Evolutionary conservation across 2,329 filamentous ascomycete species (phyloP), one percentile per base, ranked within the genome.

Genomic region (Colletotrichum gloeosporioides): DNA sequence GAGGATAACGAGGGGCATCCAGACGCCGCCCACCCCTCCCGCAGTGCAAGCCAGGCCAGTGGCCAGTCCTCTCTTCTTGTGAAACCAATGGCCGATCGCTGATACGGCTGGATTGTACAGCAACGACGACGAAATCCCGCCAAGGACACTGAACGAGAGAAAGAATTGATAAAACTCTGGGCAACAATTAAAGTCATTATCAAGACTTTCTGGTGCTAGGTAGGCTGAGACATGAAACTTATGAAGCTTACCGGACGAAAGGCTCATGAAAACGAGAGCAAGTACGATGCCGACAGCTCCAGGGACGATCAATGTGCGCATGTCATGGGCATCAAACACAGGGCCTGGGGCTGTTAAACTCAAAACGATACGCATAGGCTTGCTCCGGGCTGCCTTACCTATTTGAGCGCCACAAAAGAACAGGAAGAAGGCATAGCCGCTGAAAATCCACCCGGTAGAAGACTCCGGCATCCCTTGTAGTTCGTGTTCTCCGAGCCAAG

Each of bases 401-500:
- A 94, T 90, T 80, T 95, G 92, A 1, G 95, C 89, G 12, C 93
- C 93, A 65, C 92, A 91, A 80, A 95, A 93, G 82, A 94, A 94
- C 16, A 92, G 88, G 57, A 95, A 86, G 80, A 95, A 95, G 29
- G 91, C 88, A 79, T 94, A 95, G 69, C 94, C 85, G 78, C 92
- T 90, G 78, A 95, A 94, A 75, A 96, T 94, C 94, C 94, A 95
- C 1, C 92, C 93, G 39, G 93, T 90, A 9, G 87, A 88, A 15
- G 90, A 90, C 57, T 92, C 89, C 44, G 86, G 88, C 78, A 93
- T 90, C 12, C 87, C 84, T 12, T 85, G 84, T 12, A 96, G 86
- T 77, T 95, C 92, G 79, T 95, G 86, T 18, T 87, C 88, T 63
- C 89, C 86, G 32, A 95, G 86, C 82, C 94, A 94, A 8, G 92